phyloP scores from a whole-genome alignment of 2,329 filamentous ascomycete species.

The Mariannaea sp. region DNA sequence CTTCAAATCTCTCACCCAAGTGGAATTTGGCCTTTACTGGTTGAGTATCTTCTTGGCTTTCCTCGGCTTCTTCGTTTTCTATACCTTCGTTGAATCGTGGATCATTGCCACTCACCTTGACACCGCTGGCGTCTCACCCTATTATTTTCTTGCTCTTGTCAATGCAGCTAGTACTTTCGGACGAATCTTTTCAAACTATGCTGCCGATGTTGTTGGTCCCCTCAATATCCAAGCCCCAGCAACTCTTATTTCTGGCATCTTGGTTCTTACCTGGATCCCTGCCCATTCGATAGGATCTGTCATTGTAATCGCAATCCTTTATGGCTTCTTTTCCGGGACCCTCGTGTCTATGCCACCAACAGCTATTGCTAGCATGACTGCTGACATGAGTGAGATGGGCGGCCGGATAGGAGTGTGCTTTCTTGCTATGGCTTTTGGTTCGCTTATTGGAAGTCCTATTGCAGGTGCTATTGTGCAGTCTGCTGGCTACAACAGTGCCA shows the following conservation, averaged over 20 bases:
- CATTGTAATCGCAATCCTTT: not conserved
- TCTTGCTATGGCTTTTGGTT: not conserved
- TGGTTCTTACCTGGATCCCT: constrained; percentile 2
- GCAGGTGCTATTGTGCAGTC: not conserved
- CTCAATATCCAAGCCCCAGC: not conserved
- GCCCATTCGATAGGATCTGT: not conserved
- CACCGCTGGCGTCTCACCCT: not conserved
- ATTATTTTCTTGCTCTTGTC: not conserved
- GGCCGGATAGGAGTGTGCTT: constrained; percentile 1
- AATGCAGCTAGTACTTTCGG: not conserved
- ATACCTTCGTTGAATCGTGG: too few relatives aligned
- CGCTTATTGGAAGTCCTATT: not conserved
- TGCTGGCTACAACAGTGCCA: too few relatives aligned
- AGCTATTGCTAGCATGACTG: not conserved
- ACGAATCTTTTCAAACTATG: constrained; percentile 1
- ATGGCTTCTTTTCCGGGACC: constrained; percentile 1
- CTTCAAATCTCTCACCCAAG: not conserved
- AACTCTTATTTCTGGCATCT: not conserved
- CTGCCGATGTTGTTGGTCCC: not conserved
- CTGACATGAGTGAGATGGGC: not conserved
- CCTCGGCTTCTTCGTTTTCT: not conserved
- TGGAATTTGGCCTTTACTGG: not conserved
- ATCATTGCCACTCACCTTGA: not conserved
- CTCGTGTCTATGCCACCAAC: not conserved
- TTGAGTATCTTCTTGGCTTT: not conserved